Evolutionary conservation across 805 yeast genomes (phyloP).

Genomic region (Pichia rugopelliculosa): DNA sequence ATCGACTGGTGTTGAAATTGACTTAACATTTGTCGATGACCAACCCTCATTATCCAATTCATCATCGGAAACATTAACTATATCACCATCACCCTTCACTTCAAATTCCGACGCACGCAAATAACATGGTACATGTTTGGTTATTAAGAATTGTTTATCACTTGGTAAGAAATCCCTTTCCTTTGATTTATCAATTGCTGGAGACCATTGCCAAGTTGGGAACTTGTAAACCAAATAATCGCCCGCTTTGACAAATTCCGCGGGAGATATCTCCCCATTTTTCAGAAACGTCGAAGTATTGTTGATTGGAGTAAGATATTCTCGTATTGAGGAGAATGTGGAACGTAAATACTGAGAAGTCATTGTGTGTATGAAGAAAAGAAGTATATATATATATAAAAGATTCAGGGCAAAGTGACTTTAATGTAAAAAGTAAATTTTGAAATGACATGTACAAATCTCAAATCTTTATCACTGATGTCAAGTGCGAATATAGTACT

Average conservation of each 20-base stretch:
- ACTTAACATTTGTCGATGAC: conserved; percentile 36
- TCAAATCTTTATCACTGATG: too few relatives aligned
- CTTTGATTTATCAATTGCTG: conserved; percentile 43
- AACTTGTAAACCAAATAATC: conserved; percentile 85
- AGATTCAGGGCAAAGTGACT: not conserved
- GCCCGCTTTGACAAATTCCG: conserved; percentile 90
- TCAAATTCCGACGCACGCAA: conserved; percentile 57
- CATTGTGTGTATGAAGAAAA: conserved; percentile 13
- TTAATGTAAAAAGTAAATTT: too few relatives aligned
- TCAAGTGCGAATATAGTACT: too few relatives aligned
- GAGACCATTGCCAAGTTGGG: conserved; percentile 95
- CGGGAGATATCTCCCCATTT: conserved; percentile 93
- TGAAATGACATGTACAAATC: too few relatives aligned
- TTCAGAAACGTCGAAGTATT: conserved; percentile 77
- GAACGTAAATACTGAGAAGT: conserved; percentile 46
- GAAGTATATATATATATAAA: too few relatives aligned
- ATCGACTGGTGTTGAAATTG: not conserved
- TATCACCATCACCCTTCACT: conserved; percentile 12
- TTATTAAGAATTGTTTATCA: conserved; percentile 81
- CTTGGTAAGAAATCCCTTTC: conserved; percentile 68
- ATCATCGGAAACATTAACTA: not conserved
- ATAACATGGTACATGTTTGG: conserved; percentile 83
- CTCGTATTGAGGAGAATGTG: conserved; percentile 76
- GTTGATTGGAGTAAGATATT: conserved; percentile 84
- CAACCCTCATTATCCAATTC: conserved; percentile 44